These are phyloP conservation scores for Anthoceros angustus DNA, from an alignment of 225 moss, liverwort and hornwort species.

Conservation along the genomic window DNA sequence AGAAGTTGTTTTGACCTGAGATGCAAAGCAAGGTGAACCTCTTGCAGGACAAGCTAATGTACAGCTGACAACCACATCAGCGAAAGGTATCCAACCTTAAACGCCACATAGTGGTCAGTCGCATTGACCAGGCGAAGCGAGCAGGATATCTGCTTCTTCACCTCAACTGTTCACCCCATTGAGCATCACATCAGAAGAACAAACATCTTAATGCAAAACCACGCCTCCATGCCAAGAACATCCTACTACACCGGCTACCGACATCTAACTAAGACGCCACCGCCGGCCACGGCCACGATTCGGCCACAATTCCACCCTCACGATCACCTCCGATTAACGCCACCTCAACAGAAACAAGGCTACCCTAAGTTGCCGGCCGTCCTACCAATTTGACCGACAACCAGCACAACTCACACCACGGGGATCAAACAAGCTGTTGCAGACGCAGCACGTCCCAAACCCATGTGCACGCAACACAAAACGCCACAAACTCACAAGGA, in stretches of 20 bases:
- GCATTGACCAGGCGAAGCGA: conserved; percentile 71
- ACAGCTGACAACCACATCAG: neutral
- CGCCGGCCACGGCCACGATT: too few relatives aligned
- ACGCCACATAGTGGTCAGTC: conserved; percentile 67
- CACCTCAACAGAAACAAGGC: too few relatives aligned
- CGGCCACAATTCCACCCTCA: too few relatives aligned
- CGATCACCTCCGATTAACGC: too few relatives aligned
- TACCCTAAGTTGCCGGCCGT: too few relatives aligned
- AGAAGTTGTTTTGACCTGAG: conserved; percentile 89
- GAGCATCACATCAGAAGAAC: neutral
- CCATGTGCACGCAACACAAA: neutral
- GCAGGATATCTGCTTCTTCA: conserved; percentile 94
- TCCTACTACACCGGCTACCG: too few relatives aligned
- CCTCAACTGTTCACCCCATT: conserved; percentile 52
- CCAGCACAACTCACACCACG: too few relatives aligned
- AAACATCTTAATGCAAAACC: neutral
- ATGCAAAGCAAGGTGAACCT: neutral
- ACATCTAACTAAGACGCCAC: too few relatives aligned
- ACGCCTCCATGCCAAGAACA: neutral
- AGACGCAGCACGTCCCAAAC: too few relatives aligned
- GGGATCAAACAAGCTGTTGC: too few relatives aligned
- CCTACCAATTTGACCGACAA: too few relatives aligned
- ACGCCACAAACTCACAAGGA: conserved; percentile 39
- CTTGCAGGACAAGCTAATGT: neutral
- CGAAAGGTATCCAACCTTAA: conserved; percentile 40